Evolutionary conservation across 176 grass and related monocot species (phyloP).

Genomic region (Zea luxurians): DNA sequence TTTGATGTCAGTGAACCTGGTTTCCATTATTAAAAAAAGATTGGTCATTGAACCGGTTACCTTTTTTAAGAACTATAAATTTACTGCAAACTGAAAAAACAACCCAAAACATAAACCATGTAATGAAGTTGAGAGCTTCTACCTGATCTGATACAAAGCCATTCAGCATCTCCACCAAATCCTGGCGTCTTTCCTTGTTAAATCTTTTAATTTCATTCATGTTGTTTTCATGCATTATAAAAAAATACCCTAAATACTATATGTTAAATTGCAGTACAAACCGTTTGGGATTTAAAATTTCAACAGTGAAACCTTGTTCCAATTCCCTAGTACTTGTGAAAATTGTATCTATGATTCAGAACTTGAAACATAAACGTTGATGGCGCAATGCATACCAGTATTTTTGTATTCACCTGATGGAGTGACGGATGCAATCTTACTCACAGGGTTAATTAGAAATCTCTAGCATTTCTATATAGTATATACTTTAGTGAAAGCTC

Average conservation of each 20-base stretch:
- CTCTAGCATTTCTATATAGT: neutral
- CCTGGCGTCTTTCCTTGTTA: conserved; percentile 53
- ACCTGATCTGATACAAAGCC: conserved; percentile 80
- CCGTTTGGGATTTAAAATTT: neutral
- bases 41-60: neutral
- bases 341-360: neutral
- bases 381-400: neutral
- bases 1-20: no score
- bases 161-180: conserved; percentile 73
- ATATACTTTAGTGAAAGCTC: neutral
- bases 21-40: neutral
- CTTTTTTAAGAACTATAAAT: conserved; percentile 3
- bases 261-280: neutral
- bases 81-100: neutral
- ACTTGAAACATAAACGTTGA: neutral
- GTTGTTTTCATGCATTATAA: conserved; percentile 66
- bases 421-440: neutral
- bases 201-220: conserved; percentile 68
- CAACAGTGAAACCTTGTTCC: conserved; percentile 19
- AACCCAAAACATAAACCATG: conserved; percentile 10
- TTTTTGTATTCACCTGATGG: neutral
- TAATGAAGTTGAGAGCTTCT: neutral
- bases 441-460: conserved; percentile 13
- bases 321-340: neutral
- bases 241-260: neutral